phyloP scores from a whole-genome alignment of 345 rosid genomes.

The Rhizophora apiculata region DNA sequence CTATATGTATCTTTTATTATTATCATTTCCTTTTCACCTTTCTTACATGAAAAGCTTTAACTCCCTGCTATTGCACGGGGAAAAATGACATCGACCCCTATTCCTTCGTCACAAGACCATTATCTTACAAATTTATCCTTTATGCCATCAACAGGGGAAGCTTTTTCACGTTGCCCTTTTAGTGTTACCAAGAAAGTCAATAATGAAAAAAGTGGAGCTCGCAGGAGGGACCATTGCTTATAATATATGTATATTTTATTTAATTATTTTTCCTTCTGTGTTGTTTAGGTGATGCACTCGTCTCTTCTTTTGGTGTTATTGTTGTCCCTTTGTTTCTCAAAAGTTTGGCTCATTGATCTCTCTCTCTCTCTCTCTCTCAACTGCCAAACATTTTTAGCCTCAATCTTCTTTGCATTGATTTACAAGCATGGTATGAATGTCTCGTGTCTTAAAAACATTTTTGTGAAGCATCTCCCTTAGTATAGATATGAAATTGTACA shows the following conservation, averaged over 20 bases:
- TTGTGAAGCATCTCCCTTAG: too few relatives aligned
- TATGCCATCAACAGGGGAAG: constrained; percentile 1
- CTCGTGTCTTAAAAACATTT: too few relatives aligned
- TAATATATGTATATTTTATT: neutral
- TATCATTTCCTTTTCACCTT: neutral
- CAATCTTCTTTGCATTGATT: too few relatives aligned
- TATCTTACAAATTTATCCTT: constrained; percentile 26
- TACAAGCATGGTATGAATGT: too few relatives aligned
- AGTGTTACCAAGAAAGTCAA: constrained; percentile 14
- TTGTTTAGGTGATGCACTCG: constrained; percentile 1
- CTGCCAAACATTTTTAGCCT: too few relatives aligned
- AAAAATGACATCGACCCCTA: neutral
- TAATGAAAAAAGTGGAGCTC: constrained; percentile 9
- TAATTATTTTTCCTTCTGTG: neutral
- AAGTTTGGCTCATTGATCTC: neutral
- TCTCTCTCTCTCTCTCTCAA: too few relatives aligned
- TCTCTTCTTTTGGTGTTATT: constrained; percentile 36
- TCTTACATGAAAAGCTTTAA: neutral
- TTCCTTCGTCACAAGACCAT: neutral
- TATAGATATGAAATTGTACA: too few relatives aligned
- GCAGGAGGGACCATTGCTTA: constrained; percentile 22
- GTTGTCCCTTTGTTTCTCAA: constrained; percentile 14
- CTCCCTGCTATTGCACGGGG: neutral
- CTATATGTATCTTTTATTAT: too few relatives aligned
- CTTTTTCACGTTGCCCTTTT: constrained; percentile 9